Evolutionary conservation across 345 rosid genomes (phyloP), one percentile per base, ranked within the genome.

Genomic region (Cardamine resedifolia): DNA sequence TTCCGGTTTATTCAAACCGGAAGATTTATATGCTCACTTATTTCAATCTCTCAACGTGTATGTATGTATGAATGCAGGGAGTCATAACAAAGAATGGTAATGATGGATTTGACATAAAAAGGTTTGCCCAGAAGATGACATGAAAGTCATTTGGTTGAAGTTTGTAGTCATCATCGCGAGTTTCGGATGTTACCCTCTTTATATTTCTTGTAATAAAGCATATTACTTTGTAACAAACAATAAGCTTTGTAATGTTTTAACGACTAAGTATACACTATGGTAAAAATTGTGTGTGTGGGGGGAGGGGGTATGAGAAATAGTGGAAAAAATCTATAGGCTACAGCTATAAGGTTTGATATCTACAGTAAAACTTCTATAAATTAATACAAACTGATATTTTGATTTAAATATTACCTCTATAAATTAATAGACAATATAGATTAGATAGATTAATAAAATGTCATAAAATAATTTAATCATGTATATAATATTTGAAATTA

Each of bases 21-120:
- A 27, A 49, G 20, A 59, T 69, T 2, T 41, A 21, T 36, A 6
- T 59, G 56, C 14, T 70, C 39, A 39, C 7, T n/a, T 20, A 7
- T 33, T 34, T 65, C 21, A 28, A n/a, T 30, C 8, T 45, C 30
- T 30, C 23, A 14, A 62, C 3, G 12, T 44, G 23, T 41, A 7
- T 59, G 39, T 70, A 4, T 36, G 21, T 64, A n/a, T n/a, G n/a
- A n/a, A n/a, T n/a, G 51, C 87, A 90, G 97, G 98, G 97, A 21
- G 88, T 90, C 20, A 82, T 90, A 73, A 82, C 86, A 56, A 87
- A 86, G 87, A 70, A 34, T 11, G 81, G 58, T 0, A 20, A 43
- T 5, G 84, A 77, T 72, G 63, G 69, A 55, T 38, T 38, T 38
- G 43, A 11, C 15, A 38, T 38, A 4, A 38, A 38, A 38, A 38